Conservation (phyloP, 2,329 filamentous ascomycete genomes). For the Ceratocystis smalleyi region DNA sequence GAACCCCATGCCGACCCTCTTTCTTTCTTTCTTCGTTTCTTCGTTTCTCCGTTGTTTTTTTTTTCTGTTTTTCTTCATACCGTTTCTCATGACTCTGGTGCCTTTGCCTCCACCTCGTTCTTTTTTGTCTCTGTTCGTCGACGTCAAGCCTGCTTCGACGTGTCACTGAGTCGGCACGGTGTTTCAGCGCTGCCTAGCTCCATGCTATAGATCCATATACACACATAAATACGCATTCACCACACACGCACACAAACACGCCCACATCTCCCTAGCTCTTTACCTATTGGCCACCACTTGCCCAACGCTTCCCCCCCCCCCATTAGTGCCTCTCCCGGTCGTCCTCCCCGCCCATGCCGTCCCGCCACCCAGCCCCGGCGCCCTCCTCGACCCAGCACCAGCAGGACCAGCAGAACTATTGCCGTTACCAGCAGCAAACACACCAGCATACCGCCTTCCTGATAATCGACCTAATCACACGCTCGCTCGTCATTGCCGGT, state of each 20-base stretch:
- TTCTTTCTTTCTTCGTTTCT: too few species aligned
- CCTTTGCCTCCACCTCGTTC: neutral
- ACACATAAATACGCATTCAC: neutral
- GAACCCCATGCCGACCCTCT: too few species aligned
- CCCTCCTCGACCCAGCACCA: neutral
- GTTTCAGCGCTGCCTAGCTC: neutral
- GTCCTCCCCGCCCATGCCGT: neutral
- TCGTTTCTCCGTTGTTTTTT: too few species aligned
- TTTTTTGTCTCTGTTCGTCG: neutral
- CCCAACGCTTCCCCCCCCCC: neutral
- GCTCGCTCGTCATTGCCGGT: slow-evolving; percentile 7
- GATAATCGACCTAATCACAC: slow-evolving; percentile 6
- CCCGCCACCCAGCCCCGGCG: neutral
- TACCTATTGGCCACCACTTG: too few species aligned
- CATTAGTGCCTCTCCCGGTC: neutral
- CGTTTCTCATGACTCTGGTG: neutral
- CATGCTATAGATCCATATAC: neutral
- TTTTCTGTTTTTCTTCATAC: neutral
- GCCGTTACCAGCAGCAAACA: too few species aligned
- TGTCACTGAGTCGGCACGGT: neutral
- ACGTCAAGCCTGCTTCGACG: neutral
- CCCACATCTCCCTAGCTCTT: neutral
- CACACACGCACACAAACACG: neutral
- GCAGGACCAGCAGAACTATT: neutral
- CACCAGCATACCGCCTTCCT: slow-evolving; percentile 4